Base-by-base conservation (phyloP, 2,329 filamentous ascomycete species). In the Trichophyton simii region DNA sequence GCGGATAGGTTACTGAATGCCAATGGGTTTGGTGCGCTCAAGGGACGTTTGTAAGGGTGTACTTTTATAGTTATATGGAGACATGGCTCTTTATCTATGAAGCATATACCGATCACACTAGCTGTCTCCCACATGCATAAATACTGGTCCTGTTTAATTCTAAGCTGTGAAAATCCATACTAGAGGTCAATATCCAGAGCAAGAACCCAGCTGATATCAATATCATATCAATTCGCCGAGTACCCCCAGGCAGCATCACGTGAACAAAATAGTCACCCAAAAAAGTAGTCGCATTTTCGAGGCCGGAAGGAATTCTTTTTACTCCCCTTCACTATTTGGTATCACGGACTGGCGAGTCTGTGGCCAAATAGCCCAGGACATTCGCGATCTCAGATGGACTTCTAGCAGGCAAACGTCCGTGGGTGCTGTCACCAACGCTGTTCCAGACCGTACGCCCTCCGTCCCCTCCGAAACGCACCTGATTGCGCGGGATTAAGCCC, bases 1-100 rank as follows among this genome's bases (percentile, higher is more conserved):
- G 68, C 70, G 3, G 70, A 75, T 65, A 69, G 70, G 34, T 62
- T 77, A 66, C 63, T 77, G 64, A 66, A 63, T 63, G 70, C 71
- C 25, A 68, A 69, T 63, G 73, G 75, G 15, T 72, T 74, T 48
- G 72, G 72, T 66, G 62, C 34, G 22, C 44, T 36, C n/a, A 61
- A 66, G 59, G 50, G 63, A 18, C 62, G 61, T 22, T 41, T 63
- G 58, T 63, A 60, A 41, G 54, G 42, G 20, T 38, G 55, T 38
- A 58, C 34, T 38, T 41, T 22, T 38, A 31, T 31, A 31, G 28
- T 3, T 20, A 18, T 48, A 13, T 18, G 44, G 44, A 48, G 18
- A 9, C 18, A 22, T 8, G 13, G 6, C 8, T 52, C 25, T 52
- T 28, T 22, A 22, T 3, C 7, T 25, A 15, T 52, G 9, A 52